These are phyloP conservation scores for Mortierella sp. DNA, from an alignment of 371 early-diverging fungal species.

Conservation along the genomic window DNA sequence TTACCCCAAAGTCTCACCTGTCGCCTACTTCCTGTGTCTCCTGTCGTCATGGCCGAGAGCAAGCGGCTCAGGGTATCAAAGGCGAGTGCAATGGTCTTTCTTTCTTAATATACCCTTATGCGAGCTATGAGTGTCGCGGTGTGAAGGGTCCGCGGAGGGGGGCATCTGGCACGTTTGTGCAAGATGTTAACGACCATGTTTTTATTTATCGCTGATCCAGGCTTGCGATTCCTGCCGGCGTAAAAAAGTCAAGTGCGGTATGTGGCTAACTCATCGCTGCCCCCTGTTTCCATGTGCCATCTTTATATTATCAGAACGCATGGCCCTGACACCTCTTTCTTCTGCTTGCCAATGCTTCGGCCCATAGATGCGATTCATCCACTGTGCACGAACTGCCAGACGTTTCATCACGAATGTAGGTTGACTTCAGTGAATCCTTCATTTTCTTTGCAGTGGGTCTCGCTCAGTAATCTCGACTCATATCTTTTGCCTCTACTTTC, in stretches of 20 bases:
- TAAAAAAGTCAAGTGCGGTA: slow-evolving; percentile 56
- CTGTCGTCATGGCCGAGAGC: slow-evolving; percentile 57
- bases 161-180: background rate
- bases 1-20: background rate
- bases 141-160: no score
- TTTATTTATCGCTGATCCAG: slow-evolving; percentile 1
- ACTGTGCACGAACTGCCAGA: slow-evolving; percentile 50
- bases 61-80: slow-evolving; percentile 68
- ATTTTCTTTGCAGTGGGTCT: no score
- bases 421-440: no score
- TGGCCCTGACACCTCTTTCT: background rate
- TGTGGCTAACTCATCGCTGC: no score
- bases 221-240: slow-evolving; percentile 52
- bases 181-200: background rate
- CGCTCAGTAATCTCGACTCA: no score
- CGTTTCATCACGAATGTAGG: slow-evolving; percentile 50
- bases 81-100: slow-evolving; percentile 46
- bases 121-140: no score
- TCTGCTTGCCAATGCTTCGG: background rate
- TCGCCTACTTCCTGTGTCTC: background rate
- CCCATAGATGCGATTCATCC: slow-evolving; percentile 50
- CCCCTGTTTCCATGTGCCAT: no score
- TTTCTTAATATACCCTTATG: no score
- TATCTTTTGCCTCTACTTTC: background rate
- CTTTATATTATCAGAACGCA: no score